These are phyloP conservation scores for Paramecium pentaurelia DNA, from an alignment of 73 alveolate genomes.

Conservation along the genomic window DNA sequence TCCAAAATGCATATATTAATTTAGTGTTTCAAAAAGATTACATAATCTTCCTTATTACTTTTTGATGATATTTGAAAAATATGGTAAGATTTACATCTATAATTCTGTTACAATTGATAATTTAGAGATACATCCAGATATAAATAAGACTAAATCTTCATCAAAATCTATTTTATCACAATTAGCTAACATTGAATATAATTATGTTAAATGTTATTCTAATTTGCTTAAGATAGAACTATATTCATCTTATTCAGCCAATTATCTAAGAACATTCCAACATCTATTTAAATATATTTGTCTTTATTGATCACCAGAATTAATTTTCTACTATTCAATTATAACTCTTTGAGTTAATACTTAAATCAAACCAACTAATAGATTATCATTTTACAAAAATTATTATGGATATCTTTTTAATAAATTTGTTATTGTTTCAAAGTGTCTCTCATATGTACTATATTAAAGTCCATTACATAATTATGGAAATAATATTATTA, in stretches of 20 bases:
- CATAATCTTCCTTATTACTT: neutral
- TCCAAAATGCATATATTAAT: conserved; percentile 2
- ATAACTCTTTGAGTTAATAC: neutral
- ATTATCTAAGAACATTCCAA: conserved; percentile 71
- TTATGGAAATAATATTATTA: neutral
- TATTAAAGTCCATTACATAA: neutral
- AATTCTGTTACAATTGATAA: conserved; percentile 17
- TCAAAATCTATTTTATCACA: conserved; percentile 66
- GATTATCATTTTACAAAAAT: neutral
- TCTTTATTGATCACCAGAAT: conserved; percentile 54
- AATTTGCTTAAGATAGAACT: conserved; percentile 50
- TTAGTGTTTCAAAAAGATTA: neutral
- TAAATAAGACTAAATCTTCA: conserved; percentile 70
- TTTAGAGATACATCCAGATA: conserved; percentile 63
- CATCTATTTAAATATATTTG: conserved; percentile 66
- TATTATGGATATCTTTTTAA: neutral
- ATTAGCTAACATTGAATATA: conserved; percentile 62
- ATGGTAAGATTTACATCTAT: conserved; percentile 12
- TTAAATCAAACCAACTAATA: neutral
- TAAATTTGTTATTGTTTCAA: conserved; percentile 47
- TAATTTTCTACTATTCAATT: conserved; percentile 1
- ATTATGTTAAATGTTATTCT: conserved; percentile 62
- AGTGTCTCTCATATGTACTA: conserved; percentile 43
- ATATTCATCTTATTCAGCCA: conserved; percentile 56
- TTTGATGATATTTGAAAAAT: neutral